These are phyloP conservation scores for Catenaria anguillulae DNA, from an alignment of 371 early-diverging fungal genomes.

Conservation along the genomic window DNA sequence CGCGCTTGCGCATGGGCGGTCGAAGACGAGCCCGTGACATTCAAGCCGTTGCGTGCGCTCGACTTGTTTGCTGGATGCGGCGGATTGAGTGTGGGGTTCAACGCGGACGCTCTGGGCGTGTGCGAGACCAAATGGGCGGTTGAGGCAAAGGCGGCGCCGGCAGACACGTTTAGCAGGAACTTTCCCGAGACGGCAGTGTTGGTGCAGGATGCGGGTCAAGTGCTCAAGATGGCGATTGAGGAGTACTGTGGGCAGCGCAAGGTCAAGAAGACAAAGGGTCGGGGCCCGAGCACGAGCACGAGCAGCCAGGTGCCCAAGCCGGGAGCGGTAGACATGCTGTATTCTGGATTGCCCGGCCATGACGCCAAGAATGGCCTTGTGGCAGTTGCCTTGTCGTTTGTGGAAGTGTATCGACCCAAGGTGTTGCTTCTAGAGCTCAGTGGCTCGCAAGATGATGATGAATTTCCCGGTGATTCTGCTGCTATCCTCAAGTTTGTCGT, in stretches of 20 bases:
- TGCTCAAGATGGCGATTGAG: constrained; percentile 34
- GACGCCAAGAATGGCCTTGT: constrained; percentile 46
- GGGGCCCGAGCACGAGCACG: too few species aligned
- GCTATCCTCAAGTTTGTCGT: constrained; percentile 45
- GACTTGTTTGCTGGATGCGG: constrained; percentile 52
- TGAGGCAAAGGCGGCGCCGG: constrained; percentile 35
- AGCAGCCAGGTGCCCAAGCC: neutral
- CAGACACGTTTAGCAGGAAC: constrained; percentile 38
- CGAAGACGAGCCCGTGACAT: neutral
- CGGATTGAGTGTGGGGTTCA: constrained; percentile 42
- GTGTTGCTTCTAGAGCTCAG: constrained; percentile 39
- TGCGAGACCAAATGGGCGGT: constrained; percentile 38
- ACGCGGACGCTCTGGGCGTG: constrained; percentile 21
- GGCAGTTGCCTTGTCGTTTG: constrained; percentile 38
- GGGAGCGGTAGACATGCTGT: constrained; percentile 45
- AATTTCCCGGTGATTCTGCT: constrained; percentile 27
- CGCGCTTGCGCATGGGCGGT: too few species aligned
- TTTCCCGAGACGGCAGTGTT: constrained; percentile 34
- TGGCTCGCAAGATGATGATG: too few species aligned
- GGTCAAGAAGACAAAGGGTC: too few species aligned
- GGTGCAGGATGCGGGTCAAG: constrained; percentile 37
- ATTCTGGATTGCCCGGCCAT: constrained; percentile 46
- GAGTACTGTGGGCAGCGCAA: too few species aligned
- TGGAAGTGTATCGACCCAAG: constrained; percentile 38
- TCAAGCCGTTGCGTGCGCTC: constrained; percentile 19